Percentiles rank a stretch among this genome's conserved stretches.
Conservation (phyloP, 306 rosid species). For the Potentilla sterilis region DNA sequence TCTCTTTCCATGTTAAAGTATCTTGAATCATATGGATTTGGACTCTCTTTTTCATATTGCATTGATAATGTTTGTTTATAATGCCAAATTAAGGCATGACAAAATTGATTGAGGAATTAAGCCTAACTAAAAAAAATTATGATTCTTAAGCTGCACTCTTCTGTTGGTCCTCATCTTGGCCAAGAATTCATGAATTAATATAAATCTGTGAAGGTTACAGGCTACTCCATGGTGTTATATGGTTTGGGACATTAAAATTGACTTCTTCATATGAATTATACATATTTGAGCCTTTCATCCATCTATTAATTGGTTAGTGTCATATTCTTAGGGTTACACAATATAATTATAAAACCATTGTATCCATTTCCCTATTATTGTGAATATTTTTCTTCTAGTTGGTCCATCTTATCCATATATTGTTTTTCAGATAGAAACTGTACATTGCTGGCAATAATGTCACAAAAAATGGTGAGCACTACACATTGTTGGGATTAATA, state of each 20-base stretch:
- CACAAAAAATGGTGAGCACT: slow-evolving; percentile 8
- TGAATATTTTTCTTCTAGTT: not conserved
- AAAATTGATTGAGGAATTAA: not conserved
- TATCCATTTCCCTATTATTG: not conserved
- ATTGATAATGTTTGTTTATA: not conserved
- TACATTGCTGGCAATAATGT: slow-evolving; percentile 8
- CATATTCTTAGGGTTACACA: not conserved
- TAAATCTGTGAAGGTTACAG: not conserved
- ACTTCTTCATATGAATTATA: not conserved
- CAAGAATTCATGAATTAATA: not conserved
- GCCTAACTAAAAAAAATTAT: not conserved
- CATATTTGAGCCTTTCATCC: not conserved
- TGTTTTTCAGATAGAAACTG: not conserved
- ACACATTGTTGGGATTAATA: not conserved
- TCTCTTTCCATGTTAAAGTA: not conserved
- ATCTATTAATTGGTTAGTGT: too few species aligned
- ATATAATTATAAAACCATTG: not conserved
- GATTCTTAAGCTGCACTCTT: not conserved
- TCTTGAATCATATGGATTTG: not conserved
- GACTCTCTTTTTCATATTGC: not conserved
- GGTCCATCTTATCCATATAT: slow-evolving; percentile 10
- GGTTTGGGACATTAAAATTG: not conserved
- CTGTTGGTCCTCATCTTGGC: not conserved
- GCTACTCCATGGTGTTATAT: not conserved
- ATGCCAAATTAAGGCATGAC: not conserved